A percentile compares a stretch with the other conserved stretches of the same genome.
Evolutionary conservation across 129 eudicot species (phyloP).

Genomic region (Kitagawia praeruptora): DNA sequence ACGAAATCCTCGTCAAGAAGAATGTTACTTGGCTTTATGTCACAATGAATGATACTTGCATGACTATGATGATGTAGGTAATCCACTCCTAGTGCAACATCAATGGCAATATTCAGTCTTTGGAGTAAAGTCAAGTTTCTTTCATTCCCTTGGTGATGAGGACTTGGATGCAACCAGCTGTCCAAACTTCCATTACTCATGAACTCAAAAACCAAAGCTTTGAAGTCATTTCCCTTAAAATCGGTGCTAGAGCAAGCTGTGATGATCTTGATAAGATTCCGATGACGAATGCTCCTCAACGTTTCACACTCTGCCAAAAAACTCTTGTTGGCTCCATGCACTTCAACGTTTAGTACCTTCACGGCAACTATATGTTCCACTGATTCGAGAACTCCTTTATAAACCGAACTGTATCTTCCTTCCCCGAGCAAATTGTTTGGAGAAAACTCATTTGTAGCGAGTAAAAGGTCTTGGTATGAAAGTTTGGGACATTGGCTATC

Average conservation of each 20-base stretch:
- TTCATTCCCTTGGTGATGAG: neutral
- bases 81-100: slow-evolving; percentile 22
- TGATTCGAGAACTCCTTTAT: neutral
- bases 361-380: neutral
- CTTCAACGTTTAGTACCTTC: neutral
- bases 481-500: neutral
- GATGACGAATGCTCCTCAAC: slow-evolving; percentile 1
- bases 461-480: slow-evolving; percentile 3
- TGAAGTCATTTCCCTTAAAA: neutral
- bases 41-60: slow-evolving; percentile 6
- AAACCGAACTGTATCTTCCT: neutral
- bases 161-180: slow-evolving; percentile 4
- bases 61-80: slow-evolving; percentile 22
- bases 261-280: slow-evolving; percentile 5
- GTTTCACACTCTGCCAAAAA: neutral
- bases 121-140: neutral
- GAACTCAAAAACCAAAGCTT: neutral
- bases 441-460: slow-evolving; percentile 8
- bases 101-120: slow-evolving; percentile 12
- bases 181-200: neutral
- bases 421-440: neutral
- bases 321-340: slow-evolving; percentile 3
- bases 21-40: slow-evolving; percentile 21
- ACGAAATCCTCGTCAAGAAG: slow-evolving; percentile 19
- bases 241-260: slow-evolving; percentile 3